A percentile compares a stretch with the other conserved stretches of the same genome.
phyloP scores from a whole-genome alignment of 1,284 basidiomycete species.

The Tilletia indica region DNA sequence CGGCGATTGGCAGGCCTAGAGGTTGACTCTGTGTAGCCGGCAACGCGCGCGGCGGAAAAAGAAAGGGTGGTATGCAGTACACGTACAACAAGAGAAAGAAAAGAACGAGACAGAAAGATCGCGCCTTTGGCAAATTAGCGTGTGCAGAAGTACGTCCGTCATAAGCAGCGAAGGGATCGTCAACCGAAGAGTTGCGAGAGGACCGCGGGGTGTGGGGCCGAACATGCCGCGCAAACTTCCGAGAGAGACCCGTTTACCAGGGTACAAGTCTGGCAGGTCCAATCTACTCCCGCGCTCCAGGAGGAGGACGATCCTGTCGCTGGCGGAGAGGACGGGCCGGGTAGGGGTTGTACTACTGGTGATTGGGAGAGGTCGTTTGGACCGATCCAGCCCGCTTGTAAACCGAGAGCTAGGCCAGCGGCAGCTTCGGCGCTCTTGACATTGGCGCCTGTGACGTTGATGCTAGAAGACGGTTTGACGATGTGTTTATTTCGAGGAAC shows the following conservation, averaged over 20 bases:
- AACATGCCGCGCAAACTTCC: constrained; percentile 16
- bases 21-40: no score
- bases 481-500: not conserved
- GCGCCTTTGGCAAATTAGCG: no score
- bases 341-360: not conserved
- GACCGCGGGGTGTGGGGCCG: not conserved
- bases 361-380: not conserved
- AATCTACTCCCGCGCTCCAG: not conserved
- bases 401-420: not conserved
- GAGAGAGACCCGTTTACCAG: not conserved
- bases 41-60: no score
- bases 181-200: not conserved
- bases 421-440: constrained; percentile 9
- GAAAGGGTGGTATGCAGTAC: no score
- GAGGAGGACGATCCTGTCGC: not conserved
- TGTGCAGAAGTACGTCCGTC: no score
- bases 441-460: not conserved
- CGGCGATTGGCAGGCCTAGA: no score
- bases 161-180: no score
- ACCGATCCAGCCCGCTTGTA: not conserved
- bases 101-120: no score
- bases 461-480: not conserved
- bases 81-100: no score
- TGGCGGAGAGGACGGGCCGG: not conserved
- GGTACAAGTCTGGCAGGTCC: constrained; percentile 24